phyloP scores from a whole-genome alignment of 2,329 filamentous ascomycete genomes.

The Trichoderma arundinaceum region DNA sequence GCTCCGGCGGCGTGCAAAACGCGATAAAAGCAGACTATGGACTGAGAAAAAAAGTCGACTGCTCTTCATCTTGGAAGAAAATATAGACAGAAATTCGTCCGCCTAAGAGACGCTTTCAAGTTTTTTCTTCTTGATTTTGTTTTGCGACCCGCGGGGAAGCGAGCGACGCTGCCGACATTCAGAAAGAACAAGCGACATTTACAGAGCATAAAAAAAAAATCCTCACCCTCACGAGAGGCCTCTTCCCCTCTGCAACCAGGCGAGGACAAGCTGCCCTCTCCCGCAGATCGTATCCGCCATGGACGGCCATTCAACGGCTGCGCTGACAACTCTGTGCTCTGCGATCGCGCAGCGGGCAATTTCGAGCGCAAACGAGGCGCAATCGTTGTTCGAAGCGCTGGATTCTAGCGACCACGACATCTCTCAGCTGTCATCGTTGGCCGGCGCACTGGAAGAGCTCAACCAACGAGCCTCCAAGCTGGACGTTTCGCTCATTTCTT shows the following conservation, averaged over 20 bases:
- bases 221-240: not conserved
- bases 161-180: not conserved
- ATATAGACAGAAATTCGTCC: not conserved
- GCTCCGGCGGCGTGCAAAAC: constrained; percentile 4
- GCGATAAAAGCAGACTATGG: not conserved
- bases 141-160: not conserved
- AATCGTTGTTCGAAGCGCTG: constrained; percentile 37
- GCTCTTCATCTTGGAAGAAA: not conserved
- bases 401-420: constrained; percentile 30
- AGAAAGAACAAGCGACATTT: not conserved
- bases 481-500: constrained; percentile 38
- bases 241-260: not conserved
- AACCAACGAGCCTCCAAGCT: constrained; percentile 38
- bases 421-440: constrained; percentile 37
- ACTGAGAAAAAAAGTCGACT: not conserved
- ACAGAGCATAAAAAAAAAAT: not conserved
- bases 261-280: not conserved
- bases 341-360: constrained; percentile 42
- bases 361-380: constrained; percentile 42
- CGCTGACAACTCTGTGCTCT: constrained; percentile 42
- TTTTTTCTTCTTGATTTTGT: not conserved
- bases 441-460: constrained; percentile 39
- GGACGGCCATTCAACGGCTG: constrained; percentile 46
- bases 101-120: no score
- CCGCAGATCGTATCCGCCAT: constrained; percentile 33